phyloP scores from a whole-genome alignment of 768 basidiomycete genomes.

The Galerina marginata region DNA sequence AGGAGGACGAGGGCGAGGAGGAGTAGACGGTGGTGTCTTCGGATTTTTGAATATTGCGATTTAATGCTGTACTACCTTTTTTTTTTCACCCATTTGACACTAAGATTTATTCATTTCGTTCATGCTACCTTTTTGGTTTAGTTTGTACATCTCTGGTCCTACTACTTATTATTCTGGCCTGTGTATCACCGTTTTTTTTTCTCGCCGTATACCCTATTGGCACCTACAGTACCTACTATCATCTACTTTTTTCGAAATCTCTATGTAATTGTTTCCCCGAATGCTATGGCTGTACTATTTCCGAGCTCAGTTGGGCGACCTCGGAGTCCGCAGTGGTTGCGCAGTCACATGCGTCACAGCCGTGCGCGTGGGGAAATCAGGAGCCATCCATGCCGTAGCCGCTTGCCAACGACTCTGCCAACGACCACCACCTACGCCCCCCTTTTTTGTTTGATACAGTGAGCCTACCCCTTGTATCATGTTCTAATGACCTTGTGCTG shows the following conservation, averaged over 20 bases:
- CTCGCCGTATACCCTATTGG: slow-evolving; percentile 12
- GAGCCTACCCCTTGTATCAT: slow-evolving; percentile 16
- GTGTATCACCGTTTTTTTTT: slow-evolving; percentile 12
- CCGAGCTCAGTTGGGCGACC: too few species aligned
- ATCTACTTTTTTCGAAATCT: background rate
- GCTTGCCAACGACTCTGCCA: slow-evolving; percentile 31
- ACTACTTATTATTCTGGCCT: slow-evolving; percentile 1
- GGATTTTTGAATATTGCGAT: too few species aligned
- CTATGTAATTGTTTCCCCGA: background rate
- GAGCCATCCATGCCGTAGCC: slow-evolving; percentile 17
- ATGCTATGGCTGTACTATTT: background rate
- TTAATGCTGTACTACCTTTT: background rate
- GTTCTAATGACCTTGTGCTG: background rate
- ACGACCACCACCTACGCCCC: slow-evolving; percentile 29
- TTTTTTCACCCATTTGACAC: slow-evolving; percentile 13
- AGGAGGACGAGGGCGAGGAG: slow-evolving; percentile 88
- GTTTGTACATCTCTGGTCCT: background rate
- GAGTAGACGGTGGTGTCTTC: slow-evolving; percentile 40
- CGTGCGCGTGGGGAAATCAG: slow-evolving; percentile 31
- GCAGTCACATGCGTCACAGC: slow-evolving; percentile 31
- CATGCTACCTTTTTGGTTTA: background rate
- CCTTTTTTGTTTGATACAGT: slow-evolving; percentile 48
- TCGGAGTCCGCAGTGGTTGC: background rate
- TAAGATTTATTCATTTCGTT: slow-evolving; percentile 17
- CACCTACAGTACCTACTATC: background rate